Percentiles rank a stretch among this genome's conserved stretches.
These are phyloP conservation scores for Asterophora lycoperdoides DNA, from an alignment of 768 basidiomycete genomes.

Conservation along the genomic window DNA sequence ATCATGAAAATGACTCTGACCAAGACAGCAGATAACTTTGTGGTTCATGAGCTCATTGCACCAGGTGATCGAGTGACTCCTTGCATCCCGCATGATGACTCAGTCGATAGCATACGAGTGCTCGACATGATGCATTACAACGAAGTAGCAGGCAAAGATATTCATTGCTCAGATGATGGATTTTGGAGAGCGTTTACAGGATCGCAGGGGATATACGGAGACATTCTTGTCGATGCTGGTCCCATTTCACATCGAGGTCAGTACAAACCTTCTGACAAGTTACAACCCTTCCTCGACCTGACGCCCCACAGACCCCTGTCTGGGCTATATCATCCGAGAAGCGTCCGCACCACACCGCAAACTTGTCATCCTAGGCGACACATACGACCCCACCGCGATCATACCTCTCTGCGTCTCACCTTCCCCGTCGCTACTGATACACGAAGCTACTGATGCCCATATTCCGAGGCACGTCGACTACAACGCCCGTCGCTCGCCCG, in stretches of 20 bases:
- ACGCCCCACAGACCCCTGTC: constrained; percentile 55
- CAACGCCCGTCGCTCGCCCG: constrained; percentile 37
- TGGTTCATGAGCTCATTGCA: constrained; percentile 74
- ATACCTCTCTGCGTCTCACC: constrained; percentile 50
- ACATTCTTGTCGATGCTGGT: constrained; percentile 64
- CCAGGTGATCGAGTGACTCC: constrained; percentile 49
- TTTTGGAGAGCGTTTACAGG: constrained; percentile 59
- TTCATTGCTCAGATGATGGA: constrained; percentile 50
- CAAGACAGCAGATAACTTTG: constrained; percentile 55
- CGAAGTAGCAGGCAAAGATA: constrained; percentile 60
- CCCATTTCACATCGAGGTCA: constrained; percentile 74
- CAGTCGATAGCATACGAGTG: constrained; percentile 16
- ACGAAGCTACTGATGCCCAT: constrained; percentile 78
- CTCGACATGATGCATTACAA: constrained; percentile 51
- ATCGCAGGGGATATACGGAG: constrained; percentile 34
- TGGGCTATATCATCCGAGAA: constrained; percentile 76
- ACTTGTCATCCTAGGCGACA: constrained; percentile 76
- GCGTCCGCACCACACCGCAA: constrained; percentile 46
- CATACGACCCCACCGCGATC: constrained; percentile 57
- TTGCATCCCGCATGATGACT: constrained; percentile 33
- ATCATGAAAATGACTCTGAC: constrained; percentile 66
- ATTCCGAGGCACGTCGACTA: constrained; percentile 55
- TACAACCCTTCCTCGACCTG: neutral
- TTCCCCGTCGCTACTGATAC: constrained; percentile 66
- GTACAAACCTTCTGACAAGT: constrained; percentile 13